Conservation (phyloP, 2,329 filamentous ascomycete species). For the Exserohilum turcica region DNA sequence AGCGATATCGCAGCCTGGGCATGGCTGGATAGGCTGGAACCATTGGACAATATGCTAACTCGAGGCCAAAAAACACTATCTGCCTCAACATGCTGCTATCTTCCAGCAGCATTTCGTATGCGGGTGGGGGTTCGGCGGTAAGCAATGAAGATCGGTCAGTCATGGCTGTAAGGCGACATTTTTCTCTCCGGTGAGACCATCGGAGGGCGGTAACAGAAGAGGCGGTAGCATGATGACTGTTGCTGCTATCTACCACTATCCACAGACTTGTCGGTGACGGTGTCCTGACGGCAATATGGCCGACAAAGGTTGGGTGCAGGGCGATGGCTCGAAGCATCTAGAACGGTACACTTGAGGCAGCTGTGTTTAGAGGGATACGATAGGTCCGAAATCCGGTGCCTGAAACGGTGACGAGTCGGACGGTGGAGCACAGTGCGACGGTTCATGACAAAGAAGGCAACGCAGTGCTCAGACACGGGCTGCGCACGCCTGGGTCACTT, state of each 20-base stretch:
- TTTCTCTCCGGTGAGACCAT: not conserved
- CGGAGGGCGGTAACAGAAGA: not conserved
- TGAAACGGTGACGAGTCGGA: constrained; percentile 29
- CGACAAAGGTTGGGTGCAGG: not conserved
- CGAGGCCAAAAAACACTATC: not conserved
- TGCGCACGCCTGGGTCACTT: constrained; percentile 21
- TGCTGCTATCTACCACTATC: not conserved
- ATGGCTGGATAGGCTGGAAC: not conserved
- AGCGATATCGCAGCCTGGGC: not conserved
- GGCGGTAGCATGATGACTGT: constrained; percentile 3
- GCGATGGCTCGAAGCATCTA: constrained; percentile 6
- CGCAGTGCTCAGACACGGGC: constrained; percentile 19
- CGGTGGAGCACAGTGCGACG: constrained; percentile 15
- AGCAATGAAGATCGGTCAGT: not conserved
- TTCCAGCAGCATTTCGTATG: not conserved
- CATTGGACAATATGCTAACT: not conserved
- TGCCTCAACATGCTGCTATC: not conserved
- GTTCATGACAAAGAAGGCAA: constrained; percentile 23
- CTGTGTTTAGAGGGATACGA: constrained; percentile 23
- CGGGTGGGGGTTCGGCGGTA: not conserved
- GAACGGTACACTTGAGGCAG: constrained; percentile 24
- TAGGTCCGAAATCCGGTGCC: constrained; percentile 39
- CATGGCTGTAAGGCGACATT: not conserved
- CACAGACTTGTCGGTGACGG: not conserved
- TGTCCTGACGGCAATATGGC: not conserved